Percentiles rank a stretch among this genome's conserved stretches.
phyloP scores from a whole-genome alignment of 768 basidiomycete genomes.

The Butyriboletus loyo region DNA sequence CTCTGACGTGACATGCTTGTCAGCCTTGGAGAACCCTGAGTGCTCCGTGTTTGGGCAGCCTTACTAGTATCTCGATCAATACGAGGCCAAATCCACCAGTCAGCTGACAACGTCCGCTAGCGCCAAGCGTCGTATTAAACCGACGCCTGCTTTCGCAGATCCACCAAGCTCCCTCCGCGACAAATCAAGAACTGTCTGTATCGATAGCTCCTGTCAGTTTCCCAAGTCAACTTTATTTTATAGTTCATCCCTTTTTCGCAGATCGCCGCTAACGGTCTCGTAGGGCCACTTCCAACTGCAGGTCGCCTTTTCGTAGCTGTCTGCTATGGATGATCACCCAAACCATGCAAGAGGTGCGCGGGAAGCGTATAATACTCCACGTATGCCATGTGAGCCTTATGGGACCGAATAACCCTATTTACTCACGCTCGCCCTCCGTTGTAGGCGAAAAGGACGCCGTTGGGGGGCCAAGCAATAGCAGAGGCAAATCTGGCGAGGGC shows the following conservation, averaged over 20 bases:
- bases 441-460: neutral
- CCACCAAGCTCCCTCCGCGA: neutral
- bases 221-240: neutral
- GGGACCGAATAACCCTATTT: neutral
- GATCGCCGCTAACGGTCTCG: neutral
- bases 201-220: constrained; percentile 7
- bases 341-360: neutral
- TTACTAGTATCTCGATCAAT: neutral
- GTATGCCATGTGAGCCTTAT: constrained; percentile 12
- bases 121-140: neutral
- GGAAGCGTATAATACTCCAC: constrained; percentile 1
- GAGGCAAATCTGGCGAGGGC: constrained; percentile 1
- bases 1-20: neutral
- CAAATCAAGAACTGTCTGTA: neutral
- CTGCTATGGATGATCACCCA: neutral
- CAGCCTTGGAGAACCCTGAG: neutral
- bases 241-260: neutral
- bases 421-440: constrained; percentile 2
- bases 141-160: neutral
- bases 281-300: neutral
- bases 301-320: neutral
- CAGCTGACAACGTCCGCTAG: neutral
- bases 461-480: constrained; percentile 4
- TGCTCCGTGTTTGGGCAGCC: constrained; percentile 8
- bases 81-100: too few relatives aligned